Evolutionary conservation across 441 rosid species (phyloP), one percentile per base, ranked within the genome.

Genomic region (Syzygium malaccense): DNA sequence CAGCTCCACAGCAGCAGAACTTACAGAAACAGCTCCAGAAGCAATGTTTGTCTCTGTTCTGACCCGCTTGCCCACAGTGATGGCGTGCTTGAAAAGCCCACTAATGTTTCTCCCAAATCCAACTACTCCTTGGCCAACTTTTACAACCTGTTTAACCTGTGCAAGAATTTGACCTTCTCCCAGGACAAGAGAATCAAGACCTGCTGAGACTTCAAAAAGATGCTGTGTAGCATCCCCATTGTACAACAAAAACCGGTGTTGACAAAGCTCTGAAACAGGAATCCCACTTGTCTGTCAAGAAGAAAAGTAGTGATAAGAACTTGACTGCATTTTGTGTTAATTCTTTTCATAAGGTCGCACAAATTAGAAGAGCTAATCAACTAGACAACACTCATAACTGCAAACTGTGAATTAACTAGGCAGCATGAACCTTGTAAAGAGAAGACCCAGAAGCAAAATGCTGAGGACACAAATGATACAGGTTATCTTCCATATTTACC

Each of bases 101-200:
- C 99, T 95, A 48, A 97, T 94, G 55, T 96, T 96, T 91, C 99
- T 94, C 86, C 98, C 99, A 89, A 97, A 98, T 66, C 99, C 99
- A 88, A 91, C 93, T 56, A 98, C 98, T 89, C 98, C 98, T 92
- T 98, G 98, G 53, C 99, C 98, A 62, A 92, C 94, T 91, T 95
- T 96, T 86, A 94, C 99, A 60, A 96, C 99, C 91, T 97, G 99
- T 94, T 95, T 98, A 88, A 98, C 99, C 93, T 98, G 99, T 55
- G 99, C 95, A 89, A 98, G 98, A 87, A 98, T 97, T 92, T 98
- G 99, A 75, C 98, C 97, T 93, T 98, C 99, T 62, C 99, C 99
- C 17, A 98, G 93, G 88, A 98, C 98, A 92, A 98, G 98, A 19
- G 99, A 98, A 93, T 96, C 99, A 8, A 98, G 93, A 88, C 99